Conservation (phyloP, 2,329 filamentous ascomycete genomes). For the Hypoxylon sp. region DNA sequence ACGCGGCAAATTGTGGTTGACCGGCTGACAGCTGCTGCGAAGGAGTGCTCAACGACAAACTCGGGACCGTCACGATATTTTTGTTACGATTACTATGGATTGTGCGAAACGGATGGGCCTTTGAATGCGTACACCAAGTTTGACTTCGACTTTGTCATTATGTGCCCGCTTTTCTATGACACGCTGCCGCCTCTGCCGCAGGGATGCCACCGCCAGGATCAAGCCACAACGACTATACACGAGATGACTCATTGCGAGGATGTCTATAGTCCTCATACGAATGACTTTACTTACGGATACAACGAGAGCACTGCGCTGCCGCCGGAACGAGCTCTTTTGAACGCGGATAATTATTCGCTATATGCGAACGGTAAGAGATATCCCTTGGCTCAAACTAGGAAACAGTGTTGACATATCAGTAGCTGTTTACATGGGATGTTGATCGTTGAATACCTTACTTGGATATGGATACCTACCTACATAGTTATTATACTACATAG, state of each 20-base stretch:
- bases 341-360: constrained; percentile 47
- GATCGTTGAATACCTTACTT: not conserved
- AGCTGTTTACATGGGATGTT: constrained; percentile 47
- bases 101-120: constrained; percentile 43
- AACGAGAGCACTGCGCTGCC: constrained; percentile 40
- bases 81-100: constrained; percentile 44
- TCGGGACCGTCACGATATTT: constrained; percentile 37
- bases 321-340: constrained; percentile 35
- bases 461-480: too few species aligned
- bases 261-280: constrained; percentile 43
- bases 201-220: constrained; percentile 44
- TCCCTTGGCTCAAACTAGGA: not conserved
- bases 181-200: constrained; percentile 39
- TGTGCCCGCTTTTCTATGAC: constrained; percentile 48
- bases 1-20: constrained; percentile 40
- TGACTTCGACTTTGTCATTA: constrained; percentile 39
- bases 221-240: constrained; percentile 47
- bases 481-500: too few species aligned
- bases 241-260: constrained; percentile 47
- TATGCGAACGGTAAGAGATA: constrained; percentile 44
- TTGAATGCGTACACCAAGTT: constrained; percentile 46
- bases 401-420: constrained; percentile 19
- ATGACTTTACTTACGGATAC: constrained; percentile 45
- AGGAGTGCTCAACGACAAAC: constrained; percentile 44
- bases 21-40: constrained; percentile 40